Base-by-base conservation (phyloP, 1,284 basidiomycete species). In the Psilocybe mexicana region DNA sequence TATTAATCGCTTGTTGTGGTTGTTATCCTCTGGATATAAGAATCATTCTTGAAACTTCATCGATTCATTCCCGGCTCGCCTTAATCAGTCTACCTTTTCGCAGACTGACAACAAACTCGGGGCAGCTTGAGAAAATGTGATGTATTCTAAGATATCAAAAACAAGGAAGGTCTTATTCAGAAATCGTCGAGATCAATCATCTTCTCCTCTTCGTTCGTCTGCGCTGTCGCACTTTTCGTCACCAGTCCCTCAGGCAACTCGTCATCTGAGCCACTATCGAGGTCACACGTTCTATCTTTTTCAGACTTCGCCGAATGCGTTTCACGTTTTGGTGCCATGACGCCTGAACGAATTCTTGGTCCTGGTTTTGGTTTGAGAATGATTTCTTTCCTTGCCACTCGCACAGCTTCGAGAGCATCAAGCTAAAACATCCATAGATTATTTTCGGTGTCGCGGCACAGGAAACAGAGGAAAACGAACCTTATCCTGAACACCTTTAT, bases 351-450 rank as follows among this genome's bases (percentile, higher is more conserved):
- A 61, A 81, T 73, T 59, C 75, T 82, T 26, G 78, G 77, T 3
- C 87, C 85, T 18, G 81, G 82, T 45, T 78, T 72, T 6, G 81
- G 82, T 14, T 79, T 80, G 24, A 89, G 77, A n/a, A 72, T 68
- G 14, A 86, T 79, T 3, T 74, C 74, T 66, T 76, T 80, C 45
- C 79, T 75, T 12, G 76, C 75, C 3, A 72, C 69, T 42, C 81
- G 83, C 2, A 82, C 62, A 0, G 77, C 74, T 5, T 80, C 78
- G 28, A 88, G 70, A 0, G 74, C 75, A 36, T 81, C 78, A 51
- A 88, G 66, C 87, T 87, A 57, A 30, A 28, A 55, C 12, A 38
- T 33, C 57, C 48, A 38, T 55, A 53, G 54, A 59, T 23, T 30
- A 43, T 30, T n/a, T 36, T 8, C 6, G 40, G 2, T 18, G 14